A percentile compares a stretch with the other conserved stretches of the same genome.
Conservation (phyloP, 1,284 basidiomycete genomes). For the Tylopilus sp. region DNA sequence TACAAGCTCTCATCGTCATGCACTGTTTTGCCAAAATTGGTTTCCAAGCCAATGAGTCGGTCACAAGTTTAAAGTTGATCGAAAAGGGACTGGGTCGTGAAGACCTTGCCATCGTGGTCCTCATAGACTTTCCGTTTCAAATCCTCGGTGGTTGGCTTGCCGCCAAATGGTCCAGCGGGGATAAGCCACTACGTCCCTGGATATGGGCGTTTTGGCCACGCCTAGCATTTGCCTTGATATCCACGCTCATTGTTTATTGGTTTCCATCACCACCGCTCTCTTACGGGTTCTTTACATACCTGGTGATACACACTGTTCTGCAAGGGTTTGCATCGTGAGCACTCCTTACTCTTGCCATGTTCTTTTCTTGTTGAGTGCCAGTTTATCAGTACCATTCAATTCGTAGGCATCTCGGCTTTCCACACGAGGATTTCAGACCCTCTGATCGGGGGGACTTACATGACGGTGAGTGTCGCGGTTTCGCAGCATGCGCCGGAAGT, state of each 20-base stretch:
- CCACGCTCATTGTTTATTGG: conserved; percentile 77
- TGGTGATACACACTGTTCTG: conserved; percentile 79
- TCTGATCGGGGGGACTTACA: conserved; percentile 95
- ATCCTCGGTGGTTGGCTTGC: conserved; percentile 96
- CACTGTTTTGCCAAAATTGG: conserved; percentile 95
- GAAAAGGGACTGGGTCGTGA: conserved; percentile 96
- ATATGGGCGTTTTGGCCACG: conserved; percentile 90
- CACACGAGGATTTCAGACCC: conserved; percentile 98
- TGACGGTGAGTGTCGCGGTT: conserved; percentile 67
- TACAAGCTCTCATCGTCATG: conserved; percentile 84
- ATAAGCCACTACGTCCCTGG: conserved; percentile 81
- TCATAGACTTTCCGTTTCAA: conserved; percentile 98
- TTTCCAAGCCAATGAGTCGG: conserved; percentile 93
- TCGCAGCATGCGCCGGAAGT: conserved; percentile 1
- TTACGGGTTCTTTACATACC: conserved; percentile 76
- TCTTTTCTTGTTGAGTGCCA: neutral
- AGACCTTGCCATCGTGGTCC: conserved; percentile 90
- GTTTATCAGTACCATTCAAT: conserved; percentile 82
- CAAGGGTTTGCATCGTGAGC: conserved; percentile 82
- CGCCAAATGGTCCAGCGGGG: conserved; percentile 84
- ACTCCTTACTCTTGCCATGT: conserved; percentile 4
- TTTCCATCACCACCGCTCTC: conserved; percentile 81
- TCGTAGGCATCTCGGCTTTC: conserved; percentile 97
- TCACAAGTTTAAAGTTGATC: conserved; percentile 90
- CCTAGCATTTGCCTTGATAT: conserved; percentile 67